These are phyloP conservation scores for Fagopyrum tataricum DNA, from an alignment of 148 eudicot genomes.

Conservation along the genomic window DNA sequence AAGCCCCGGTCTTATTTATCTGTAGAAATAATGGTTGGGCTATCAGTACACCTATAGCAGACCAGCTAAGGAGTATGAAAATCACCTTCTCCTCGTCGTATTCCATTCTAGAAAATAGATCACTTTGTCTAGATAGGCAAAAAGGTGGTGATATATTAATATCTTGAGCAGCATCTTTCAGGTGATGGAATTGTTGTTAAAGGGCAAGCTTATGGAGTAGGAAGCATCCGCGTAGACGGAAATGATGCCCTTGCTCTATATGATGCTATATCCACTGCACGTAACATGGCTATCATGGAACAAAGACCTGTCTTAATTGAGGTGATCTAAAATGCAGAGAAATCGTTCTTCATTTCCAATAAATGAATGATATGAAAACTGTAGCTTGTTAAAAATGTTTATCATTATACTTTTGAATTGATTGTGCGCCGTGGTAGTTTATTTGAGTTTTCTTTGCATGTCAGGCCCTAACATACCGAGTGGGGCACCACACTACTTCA, in stretches of 20 bases:
- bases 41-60: constrained; percentile 64
- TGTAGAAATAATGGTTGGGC: constrained; percentile 89
- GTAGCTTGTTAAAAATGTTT: background rate
- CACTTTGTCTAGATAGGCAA: no score
- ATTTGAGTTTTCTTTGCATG: constrained; percentile 6
- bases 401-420: background rate
- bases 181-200: constrained; percentile 73
- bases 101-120: no score
- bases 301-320: constrained; percentile 58
- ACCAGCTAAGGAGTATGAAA: constrained; percentile 51
- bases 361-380: background rate
- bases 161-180: constrained; percentile 15
- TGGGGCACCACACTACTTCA: constrained; percentile 82
- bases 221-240: constrained; percentile 65
- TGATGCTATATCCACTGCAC: constrained; percentile 45
- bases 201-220: constrained; percentile 71
- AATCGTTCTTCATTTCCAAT: background rate
- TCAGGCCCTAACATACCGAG: constrained; percentile 65
- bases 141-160: background rate
- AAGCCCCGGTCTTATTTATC: constrained; percentile 61
- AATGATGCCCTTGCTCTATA: constrained; percentile 71
- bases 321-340: constrained; percentile 22
- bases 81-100: background rate
- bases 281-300: constrained; percentile 44
- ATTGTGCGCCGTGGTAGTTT: background rate